Conservation (phyloP, 352 stramenopile species). For the Phytophthora citricola region DNA sequence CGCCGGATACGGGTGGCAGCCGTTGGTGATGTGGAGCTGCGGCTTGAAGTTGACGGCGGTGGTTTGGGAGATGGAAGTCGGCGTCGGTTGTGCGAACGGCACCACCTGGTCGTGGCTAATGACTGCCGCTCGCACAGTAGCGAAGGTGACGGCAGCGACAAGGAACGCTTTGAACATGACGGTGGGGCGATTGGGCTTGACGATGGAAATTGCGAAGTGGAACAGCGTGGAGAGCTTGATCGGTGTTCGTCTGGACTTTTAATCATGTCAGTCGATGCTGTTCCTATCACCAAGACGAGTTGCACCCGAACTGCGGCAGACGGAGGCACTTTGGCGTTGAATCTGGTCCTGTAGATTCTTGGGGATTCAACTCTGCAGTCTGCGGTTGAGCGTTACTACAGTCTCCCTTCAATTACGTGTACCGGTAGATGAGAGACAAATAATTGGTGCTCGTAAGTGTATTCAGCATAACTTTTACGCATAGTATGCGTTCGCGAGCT, state of each 20-base stretch:
- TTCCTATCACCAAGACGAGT: too few relatives aligned
- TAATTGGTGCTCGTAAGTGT: neutral
- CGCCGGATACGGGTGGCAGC: slow-evolving; percentile 39
- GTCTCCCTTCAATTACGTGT: neutral
- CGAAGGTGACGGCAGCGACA: neutral
- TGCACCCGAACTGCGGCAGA: too few relatives aligned
- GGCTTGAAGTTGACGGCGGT: slow-evolving; percentile 3
- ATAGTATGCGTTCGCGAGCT: slow-evolving; percentile 23
- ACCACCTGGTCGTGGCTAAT: slow-evolving; percentile 4
- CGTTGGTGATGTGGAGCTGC: slow-evolving; percentile 36
- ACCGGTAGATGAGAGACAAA: neutral
- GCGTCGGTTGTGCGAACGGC: neutral
- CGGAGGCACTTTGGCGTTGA: too few relatives aligned
- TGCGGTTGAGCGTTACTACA: neutral
- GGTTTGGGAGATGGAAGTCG: slow-evolving; percentile 3
- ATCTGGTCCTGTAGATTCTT: too few relatives aligned
- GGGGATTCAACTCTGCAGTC: too few relatives aligned
- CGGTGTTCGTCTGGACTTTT: neutral
- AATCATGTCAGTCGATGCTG: neutral
- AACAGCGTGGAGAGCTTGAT: neutral
- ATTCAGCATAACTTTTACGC: slow-evolving; percentile 5
- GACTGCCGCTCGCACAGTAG: neutral
- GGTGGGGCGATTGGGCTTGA: neutral
- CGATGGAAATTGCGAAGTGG: neutral
- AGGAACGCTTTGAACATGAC: neutral